A percentile compares a stretch with the other conserved stretches of the same genome.
These are phyloP conservation scores for Phlebiopsis gigantea DNA, from an alignment of 768 basidiomycete genomes.

Conservation along the genomic window DNA sequence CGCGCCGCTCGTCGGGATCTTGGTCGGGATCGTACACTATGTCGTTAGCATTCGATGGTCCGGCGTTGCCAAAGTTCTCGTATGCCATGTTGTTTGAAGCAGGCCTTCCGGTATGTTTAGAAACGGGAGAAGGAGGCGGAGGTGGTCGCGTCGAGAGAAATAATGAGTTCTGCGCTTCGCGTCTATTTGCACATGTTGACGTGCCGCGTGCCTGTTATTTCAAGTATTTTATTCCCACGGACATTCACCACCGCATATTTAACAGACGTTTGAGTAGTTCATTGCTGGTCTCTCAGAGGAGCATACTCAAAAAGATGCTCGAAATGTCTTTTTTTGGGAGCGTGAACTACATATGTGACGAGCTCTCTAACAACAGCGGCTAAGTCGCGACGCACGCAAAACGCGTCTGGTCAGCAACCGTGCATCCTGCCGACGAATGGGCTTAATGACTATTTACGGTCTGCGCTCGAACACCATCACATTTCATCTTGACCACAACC, in stretches of 20 bases:
- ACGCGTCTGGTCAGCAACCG: neutral
- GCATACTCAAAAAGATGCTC: neutral
- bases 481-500: no score
- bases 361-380: neutral
- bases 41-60: conserved; percentile 20
- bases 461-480: no score
- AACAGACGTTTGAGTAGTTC: no score
- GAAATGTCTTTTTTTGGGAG: neutral
- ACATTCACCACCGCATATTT: no score
- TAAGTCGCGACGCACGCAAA: neutral
- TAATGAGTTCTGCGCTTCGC: conserved; percentile 4
- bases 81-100: neutral
- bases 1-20: conserved; percentile 73
- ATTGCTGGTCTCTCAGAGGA: no score
- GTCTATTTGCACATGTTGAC: neutral
- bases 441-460: no score
- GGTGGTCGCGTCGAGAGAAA: conserved; percentile 3
- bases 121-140: neutral
- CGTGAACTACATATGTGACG: neutral
- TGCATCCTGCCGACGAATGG: no score
- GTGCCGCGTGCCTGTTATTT: neutral
- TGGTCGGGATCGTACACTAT: conserved; percentile 79
- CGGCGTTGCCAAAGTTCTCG: conserved; percentile 11
- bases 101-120: neutral
- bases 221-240: neutral